These are phyloP conservation scores for Tubosaeta sp. DNA, from an alignment of 768 basidiomycete genomes.

Conservation along the genomic window DNA sequence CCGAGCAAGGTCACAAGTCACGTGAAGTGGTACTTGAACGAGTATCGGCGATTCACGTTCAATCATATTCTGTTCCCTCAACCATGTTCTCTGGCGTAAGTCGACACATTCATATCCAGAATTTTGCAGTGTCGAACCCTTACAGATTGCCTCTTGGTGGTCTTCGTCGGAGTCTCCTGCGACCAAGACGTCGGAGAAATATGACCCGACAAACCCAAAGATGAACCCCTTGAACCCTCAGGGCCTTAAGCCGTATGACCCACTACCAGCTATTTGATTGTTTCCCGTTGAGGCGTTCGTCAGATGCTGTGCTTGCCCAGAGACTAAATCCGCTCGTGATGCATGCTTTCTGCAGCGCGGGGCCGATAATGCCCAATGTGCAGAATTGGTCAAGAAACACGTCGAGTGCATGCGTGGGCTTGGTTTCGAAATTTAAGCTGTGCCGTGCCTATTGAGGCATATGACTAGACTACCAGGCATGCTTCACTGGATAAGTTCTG, in stretches of 20 bases:
- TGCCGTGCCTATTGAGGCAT: background rate
- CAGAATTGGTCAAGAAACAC: constrained; percentile 72
- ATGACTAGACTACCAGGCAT: background rate
- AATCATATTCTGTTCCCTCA: background rate
- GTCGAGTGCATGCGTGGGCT: constrained; percentile 86
- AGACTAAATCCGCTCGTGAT: constrained; percentile 89
- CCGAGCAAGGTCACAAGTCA: background rate
- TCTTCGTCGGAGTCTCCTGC: constrained; percentile 36
- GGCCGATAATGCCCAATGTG: constrained; percentile 75
- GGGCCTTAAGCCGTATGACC: constrained; percentile 87
- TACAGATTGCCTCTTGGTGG: constrained; percentile 55
- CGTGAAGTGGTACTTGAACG: background rate
- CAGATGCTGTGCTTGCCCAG: constrained; percentile 95
- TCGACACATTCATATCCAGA: background rate
- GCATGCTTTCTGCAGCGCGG: constrained; percentile 81
- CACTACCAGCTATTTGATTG: background rate
- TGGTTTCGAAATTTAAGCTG: constrained; percentile 74
- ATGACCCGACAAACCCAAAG: constrained; percentile 71
- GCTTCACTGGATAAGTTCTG: background rate
- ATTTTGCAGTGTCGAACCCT: background rate
- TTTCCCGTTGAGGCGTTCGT: constrained; percentile 1
- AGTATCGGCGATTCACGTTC: background rate
- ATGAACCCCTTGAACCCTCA: constrained; percentile 89
- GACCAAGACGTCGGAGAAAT: constrained; percentile 38
- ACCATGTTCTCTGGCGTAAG: constrained; percentile 44